phyloP scores from a whole-genome alignment of 176 grass and related monocot genomes.

The Neostapfia colusana region DNA sequence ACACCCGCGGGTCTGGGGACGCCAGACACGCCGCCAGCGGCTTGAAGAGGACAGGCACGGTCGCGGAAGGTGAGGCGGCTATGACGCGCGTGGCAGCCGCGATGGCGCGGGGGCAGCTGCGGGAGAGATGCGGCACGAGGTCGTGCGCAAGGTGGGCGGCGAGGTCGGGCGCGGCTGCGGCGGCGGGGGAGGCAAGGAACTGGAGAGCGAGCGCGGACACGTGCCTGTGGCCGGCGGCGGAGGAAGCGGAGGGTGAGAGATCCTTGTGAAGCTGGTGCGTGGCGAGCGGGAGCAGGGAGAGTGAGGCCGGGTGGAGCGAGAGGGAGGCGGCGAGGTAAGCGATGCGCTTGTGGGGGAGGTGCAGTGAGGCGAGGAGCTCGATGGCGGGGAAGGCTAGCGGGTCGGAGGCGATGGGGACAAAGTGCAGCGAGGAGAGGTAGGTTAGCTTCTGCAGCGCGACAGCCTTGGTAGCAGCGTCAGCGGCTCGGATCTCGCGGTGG shows the following conservation, averaged over 20 bases:
- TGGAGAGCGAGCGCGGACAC: conserved; percentile 64
- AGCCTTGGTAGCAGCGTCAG: conserved; percentile 63
- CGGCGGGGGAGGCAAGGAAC: conserved; percentile 59
- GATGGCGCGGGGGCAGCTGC: conserved; percentile 53
- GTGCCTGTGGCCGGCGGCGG: conserved; percentile 39
- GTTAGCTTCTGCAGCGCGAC: conserved; percentile 81
- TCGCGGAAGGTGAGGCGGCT: conserved; percentile 49
- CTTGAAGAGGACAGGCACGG: conserved; percentile 77
- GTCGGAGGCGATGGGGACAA: conserved; percentile 49
- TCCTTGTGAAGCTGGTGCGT: conserved; percentile 93
- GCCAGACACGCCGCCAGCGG: conserved; percentile 81
- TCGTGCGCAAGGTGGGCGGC: conserved; percentile 66
- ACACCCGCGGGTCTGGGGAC: conserved; percentile 59
- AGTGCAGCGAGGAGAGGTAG: conserved; percentile 79
- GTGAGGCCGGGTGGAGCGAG: conserved; percentile 76
- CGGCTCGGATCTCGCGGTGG: conserved; percentile 82
- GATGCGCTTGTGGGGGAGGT: conserved; percentile 58
- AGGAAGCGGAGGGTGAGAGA: conserved; percentile 52
- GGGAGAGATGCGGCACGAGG: conserved; percentile 64
- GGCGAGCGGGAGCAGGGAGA: conserved; percentile 69
- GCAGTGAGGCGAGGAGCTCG: conserved; percentile 77
- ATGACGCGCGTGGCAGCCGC: conserved; percentile 62
- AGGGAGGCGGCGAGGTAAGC: conserved; percentile 85
- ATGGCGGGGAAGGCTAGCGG: conserved; percentile 80
- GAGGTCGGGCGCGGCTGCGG: conserved; percentile 57